phyloP scores from a whole-genome alignment of 2,329 filamentous ascomycete species.

The Scedosporium aurantiacum region DNA sequence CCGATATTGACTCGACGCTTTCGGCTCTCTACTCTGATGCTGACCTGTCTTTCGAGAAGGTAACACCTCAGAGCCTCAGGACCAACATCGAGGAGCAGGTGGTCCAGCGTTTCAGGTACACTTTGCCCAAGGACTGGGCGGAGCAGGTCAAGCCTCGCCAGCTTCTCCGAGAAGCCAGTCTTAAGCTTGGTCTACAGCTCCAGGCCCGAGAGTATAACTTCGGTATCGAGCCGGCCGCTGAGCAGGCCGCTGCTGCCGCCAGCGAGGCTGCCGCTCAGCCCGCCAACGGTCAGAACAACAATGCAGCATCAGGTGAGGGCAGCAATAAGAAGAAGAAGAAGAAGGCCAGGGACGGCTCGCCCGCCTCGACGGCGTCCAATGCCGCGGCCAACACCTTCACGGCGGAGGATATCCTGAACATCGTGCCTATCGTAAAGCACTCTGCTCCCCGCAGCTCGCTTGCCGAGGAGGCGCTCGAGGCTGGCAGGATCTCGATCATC shows the following conservation, averaged over 20 bases:
- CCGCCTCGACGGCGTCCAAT: conserved; percentile 31
- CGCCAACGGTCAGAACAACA: conserved; percentile 26
- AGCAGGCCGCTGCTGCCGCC: conserved; percentile 22
- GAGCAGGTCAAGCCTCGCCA: conserved; percentile 62
- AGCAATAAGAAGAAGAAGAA: conserved; percentile 51
- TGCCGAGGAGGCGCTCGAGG: conserved; percentile 91
- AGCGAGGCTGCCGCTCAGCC: conserved; percentile 19
- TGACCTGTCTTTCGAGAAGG: conserved; percentile 68
- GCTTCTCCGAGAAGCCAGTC: conserved; percentile 74
- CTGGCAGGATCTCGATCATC: conserved; percentile 88
- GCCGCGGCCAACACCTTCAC: conserved; percentile 52
- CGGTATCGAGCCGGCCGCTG: conserved; percentile 15
- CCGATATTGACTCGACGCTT: conserved; percentile 66
- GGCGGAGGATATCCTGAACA: conserved; percentile 77
- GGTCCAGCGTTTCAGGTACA: conserved; percentile 63
- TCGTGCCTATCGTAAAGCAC: conserved; percentile 93
- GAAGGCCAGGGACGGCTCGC: conserved; percentile 45
- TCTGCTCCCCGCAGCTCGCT: conserved; percentile 81
- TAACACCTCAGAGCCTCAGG: conserved; percentile 63
- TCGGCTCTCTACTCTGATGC: conserved; percentile 69
- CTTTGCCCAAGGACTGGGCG: conserved; percentile 58
- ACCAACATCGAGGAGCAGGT: conserved; percentile 63
- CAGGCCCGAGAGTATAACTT: conserved; percentile 51
- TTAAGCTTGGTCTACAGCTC: conserved; percentile 86
- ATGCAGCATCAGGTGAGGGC: conserved; percentile 24